A percentile compares a stretch with the other conserved stretches of the same genome.
Evolutionary conservation across 2,329 filamentous ascomycete species (phyloP).

Genomic region (Xylaria sp.): DNA sequence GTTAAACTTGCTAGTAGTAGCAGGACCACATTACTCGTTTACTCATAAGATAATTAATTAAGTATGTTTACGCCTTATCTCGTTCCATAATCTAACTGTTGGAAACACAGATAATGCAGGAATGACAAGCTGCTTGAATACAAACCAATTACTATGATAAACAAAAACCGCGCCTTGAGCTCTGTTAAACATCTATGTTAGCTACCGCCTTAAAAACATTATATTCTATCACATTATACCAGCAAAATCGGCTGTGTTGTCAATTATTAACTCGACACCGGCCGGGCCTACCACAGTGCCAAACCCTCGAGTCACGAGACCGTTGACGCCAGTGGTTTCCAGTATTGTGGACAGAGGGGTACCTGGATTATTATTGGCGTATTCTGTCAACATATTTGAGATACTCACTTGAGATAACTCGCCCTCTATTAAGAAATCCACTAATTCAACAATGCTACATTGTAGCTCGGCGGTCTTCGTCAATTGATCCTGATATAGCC

Average conservation of each 20-base stretch:
- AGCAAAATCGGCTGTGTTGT: neutral
- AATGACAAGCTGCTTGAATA: neutral
- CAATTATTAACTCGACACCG: neutral
- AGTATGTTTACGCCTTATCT: neutral
- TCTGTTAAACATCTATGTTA: neutral
- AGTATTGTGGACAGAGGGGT: neutral
- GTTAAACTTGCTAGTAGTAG: neutral
- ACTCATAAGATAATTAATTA: neutral
- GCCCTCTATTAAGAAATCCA: neutral
- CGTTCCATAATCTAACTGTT: neutral
- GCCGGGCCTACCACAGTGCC: neutral
- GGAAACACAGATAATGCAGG: neutral
- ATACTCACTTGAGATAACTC: neutral
- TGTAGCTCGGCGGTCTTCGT: neutral
- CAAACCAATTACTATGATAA: neutral
- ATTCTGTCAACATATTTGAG: neutral
- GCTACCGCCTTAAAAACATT: neutral
- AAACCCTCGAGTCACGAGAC: neutral
- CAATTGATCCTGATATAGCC: conserved; percentile 3
- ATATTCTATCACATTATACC: neutral
- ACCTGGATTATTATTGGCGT: neutral
- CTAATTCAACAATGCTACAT: neutral
- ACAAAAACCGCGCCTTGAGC: neutral
- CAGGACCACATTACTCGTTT: neutral
- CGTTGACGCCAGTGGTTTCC: neutral